Percentiles rank a stretch among this genome's conserved stretches.
These are phyloP conservation scores for Bretschneidera sinensis DNA, from an alignment of 345 rosid genomes.

Conservation along the genomic window DNA sequence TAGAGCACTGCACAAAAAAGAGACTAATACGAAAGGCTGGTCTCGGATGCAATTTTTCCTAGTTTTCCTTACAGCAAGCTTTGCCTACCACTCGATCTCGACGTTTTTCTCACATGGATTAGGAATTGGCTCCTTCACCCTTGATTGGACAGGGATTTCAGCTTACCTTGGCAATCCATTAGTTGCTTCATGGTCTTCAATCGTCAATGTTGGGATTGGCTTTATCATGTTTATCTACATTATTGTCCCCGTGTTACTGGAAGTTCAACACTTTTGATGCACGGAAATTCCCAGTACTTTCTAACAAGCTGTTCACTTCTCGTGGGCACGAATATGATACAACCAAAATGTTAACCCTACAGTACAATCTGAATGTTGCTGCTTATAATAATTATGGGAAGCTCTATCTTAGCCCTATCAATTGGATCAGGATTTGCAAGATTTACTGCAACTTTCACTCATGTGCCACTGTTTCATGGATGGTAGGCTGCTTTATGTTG, in stretches of 20 bases:
- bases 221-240: conserved; percentile 93
- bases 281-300: conserved; percentile 81
- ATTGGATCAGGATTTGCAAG: conserved; percentile 99
- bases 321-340: conserved; percentile 80
- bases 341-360: conserved; percentile 65
- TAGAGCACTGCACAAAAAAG: conserved; percentile 97
- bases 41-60: conserved; percentile 88
- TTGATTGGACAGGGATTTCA: conserved; percentile 99
- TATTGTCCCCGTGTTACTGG: conserved; percentile 96
- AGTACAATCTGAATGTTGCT: conserved; percentile 51
- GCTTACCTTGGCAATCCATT: conserved; percentile 98
- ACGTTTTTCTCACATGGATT: conserved; percentile 98
- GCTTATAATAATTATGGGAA: conserved; percentile 79
- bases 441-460: conserved; percentile 89
- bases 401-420: conserved; percentile 86
- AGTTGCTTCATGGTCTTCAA: conserved; percentile 87
- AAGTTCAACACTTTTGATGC: conserved; percentile 84
- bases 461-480: conserved; percentile 95
- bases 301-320: conserved; percentile 76
- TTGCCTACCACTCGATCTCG: conserved; percentile 61
- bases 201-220: conserved; percentile 84
- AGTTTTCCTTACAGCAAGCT: conserved; percentile 56
- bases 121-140: conserved; percentile 85
- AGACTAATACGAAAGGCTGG: conserved; percentile 42
- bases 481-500: conserved; percentile 34